These are phyloP conservation scores for Dryas octopetala DNA, from an alignment of 306 rosid genomes.

Conservation along the genomic window DNA sequence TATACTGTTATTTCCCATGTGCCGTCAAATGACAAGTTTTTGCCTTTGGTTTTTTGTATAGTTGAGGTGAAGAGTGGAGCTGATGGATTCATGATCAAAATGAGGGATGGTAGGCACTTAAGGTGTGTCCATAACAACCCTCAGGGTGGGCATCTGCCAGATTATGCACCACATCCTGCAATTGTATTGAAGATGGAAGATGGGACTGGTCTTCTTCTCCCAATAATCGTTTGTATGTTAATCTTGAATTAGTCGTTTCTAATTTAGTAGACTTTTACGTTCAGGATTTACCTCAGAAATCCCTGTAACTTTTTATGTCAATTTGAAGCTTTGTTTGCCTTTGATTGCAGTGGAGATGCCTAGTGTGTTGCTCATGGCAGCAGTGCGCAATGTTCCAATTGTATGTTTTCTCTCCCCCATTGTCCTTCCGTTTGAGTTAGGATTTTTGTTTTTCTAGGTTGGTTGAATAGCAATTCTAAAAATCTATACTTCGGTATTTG, in stretches of 20 bases:
- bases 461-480: conserved; percentile 3
- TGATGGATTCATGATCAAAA: conserved; percentile 91
- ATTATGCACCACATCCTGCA: conserved; percentile 98
- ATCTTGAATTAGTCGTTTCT: conserved; percentile 12
- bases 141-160: conserved; percentile 92
- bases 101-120: conserved; percentile 95
- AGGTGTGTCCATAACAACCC: conserved; percentile 93
- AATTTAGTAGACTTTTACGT: not conserved
- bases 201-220: conserved; percentile 95
- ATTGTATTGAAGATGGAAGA: conserved; percentile 97
- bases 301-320: conserved; percentile 7
- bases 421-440: not conserved
- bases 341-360: conserved; percentile 94
- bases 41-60: conserved; percentile 33
- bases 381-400: conserved; percentile 86
- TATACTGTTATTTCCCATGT: not conserved
- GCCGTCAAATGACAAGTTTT: conserved; percentile 11
- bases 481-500: conserved; percentile 24
- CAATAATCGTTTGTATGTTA: conserved; percentile 95
- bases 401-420: conserved; percentile 43
- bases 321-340: conserved; percentile 34
- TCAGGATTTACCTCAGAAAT: conserved; percentile 15
- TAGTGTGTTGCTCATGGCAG: conserved; percentile 85
- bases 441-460: not conserved
- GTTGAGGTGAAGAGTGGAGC: conserved; percentile 99